Evolutionary conservation across 306 rosid genomes (phyloP), one percentile per base, ranked within the genome.

Genomic region (Leucaena leucocephala): DNA sequence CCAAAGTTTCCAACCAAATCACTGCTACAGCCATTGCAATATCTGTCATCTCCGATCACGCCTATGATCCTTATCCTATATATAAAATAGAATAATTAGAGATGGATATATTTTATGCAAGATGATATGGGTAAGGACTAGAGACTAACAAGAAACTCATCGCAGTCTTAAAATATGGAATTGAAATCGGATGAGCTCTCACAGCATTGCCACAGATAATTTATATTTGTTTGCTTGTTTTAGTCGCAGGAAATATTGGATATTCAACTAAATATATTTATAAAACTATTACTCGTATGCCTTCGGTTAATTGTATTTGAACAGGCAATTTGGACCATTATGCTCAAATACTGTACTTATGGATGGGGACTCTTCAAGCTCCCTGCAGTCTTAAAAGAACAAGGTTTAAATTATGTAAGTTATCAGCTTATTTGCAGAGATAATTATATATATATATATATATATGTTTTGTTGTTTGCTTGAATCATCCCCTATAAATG

Each of bases 1-100:
- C 80, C 82, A 79, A 83, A 71, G 70, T 76, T 71, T 58, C 74
- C 43, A 76, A 79, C 82, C 68, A 76, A 76, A 72, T 76, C 68
- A 71, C 46, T 49, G 66, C 54, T 62, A 46, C 68, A 75, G 44
- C 66, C 85, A 67, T 72, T 78, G 67, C 49, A 42, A 71, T 57
- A 19, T n/a, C 44, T 66, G 17, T 42, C n/a, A 6, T 78, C 39
- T 9, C 55, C 22, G 42, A 46, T 70, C 75, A 70, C 61, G 75
- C 75, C 59, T 48, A 46, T 70, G 27, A 70, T 70, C 75, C 59
- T 48, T 70, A 69, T 69, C 74, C 40, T 21, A 44, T 45, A 27
- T 69, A 69, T 22, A 43, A 66, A 39, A 42, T 40, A n/a, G 33
- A 68, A 27, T 44, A 22, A 69, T 22, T 22, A 13, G 11, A 22